phyloP scores from a whole-genome alignment of 495 filamentous ascomycete species.

The Aspergillus haitiensis region DNA sequence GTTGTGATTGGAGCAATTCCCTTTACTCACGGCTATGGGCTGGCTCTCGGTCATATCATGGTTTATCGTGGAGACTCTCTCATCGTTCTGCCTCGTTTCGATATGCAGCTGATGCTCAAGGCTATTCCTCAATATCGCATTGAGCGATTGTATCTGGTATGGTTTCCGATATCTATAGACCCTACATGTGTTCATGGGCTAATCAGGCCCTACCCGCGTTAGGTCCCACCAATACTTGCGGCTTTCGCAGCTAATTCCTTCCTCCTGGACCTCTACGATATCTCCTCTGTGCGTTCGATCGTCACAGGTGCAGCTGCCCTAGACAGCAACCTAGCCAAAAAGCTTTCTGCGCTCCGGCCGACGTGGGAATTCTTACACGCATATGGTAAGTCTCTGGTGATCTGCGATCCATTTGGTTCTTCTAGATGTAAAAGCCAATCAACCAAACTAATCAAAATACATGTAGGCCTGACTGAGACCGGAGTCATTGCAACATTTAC shows the following conservation, averaged over 20 bases:
- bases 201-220: neutral
- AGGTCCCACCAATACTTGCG: conserved; percentile 18
- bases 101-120: conserved; percentile 17
- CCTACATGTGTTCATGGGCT: neutral
- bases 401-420: neutral
- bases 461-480: conserved; percentile 17
- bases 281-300: conserved; percentile 15
- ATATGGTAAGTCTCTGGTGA: conserved; percentile 9
- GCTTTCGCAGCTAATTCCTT: conserved; percentile 15
- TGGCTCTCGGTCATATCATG: conserved; percentile 10
- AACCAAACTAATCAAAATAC: too few species aligned
- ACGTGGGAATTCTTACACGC: conserved; percentile 13
- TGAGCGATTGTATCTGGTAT: conserved; percentile 14
- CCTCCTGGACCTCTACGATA: conserved; percentile 12
- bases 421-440: too few species aligned
- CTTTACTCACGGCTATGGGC: conserved; percentile 17
- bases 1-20: conserved; percentile 14
- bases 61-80: conserved; percentile 13
- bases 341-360: conserved; percentile 9
- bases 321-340: conserved; percentile 1
- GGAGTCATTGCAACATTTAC: conserved; percentile 12
- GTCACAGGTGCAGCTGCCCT: conserved; percentile 16
- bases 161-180: neutral
- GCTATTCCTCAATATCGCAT: conserved; percentile 14
- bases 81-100: conserved; percentile 16